Percentiles rank a stretch among this genome's conserved stretches.
phyloP scores from a whole-genome alignment of 78 protist genomes.

The Dictyostelium discoideum region DNA sequence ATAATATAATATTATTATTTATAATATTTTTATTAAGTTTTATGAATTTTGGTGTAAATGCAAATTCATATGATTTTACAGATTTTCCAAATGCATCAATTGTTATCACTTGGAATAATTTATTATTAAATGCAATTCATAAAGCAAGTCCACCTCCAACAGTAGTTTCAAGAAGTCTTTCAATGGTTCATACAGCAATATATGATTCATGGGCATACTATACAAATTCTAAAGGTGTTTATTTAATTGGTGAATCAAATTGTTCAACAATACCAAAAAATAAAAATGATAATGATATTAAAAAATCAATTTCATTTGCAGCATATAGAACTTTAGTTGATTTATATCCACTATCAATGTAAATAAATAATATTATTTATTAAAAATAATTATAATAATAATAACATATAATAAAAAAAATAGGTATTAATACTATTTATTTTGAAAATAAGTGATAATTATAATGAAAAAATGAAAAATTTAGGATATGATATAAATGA shows the following conservation, averaged over 20 bases:
- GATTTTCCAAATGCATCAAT: constrained; percentile 33
- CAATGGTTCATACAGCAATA: constrained; percentile 31
- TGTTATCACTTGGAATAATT: constrained; percentile 25
- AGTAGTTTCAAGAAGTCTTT: background rate
- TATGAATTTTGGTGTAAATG: background rate
- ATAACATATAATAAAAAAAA: background rate
- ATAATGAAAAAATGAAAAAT: background rate
- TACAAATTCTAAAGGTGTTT: background rate
- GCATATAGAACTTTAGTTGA: constrained; percentile 4
- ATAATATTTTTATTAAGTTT: background rate
- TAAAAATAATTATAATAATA: background rate
- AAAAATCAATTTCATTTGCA: constrained; percentile 41
- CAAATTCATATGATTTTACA: background rate
- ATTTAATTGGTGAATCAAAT: background rate
- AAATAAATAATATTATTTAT: background rate
- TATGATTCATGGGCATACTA: constrained; percentile 48
- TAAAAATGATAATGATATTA: background rate
- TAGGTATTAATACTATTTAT: too few relatives aligned
- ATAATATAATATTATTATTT: too few relatives aligned
- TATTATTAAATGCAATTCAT: background rate
- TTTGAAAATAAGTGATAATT: background rate
- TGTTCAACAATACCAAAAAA: background rate
- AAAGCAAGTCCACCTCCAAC: constrained; percentile 40
- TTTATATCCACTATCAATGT: constrained; percentile 16
- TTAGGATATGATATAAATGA: constrained; percentile 14